These are phyloP conservation scores for Alternaria gansuensis DNA, from an alignment of 2,329 filamentous ascomycete species.

Conservation along the genomic window DNA sequence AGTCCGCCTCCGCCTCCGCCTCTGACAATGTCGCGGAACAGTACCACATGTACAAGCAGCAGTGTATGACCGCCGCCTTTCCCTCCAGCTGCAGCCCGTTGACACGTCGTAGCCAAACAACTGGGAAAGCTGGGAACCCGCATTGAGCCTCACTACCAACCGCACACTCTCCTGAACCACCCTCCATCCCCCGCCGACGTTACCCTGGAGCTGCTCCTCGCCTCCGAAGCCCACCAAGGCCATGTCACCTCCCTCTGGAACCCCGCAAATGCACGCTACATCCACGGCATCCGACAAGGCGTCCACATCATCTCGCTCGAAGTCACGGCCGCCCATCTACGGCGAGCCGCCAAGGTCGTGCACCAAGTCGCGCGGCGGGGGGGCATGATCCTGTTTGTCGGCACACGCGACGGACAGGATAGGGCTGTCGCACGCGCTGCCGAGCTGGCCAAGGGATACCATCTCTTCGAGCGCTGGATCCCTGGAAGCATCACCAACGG, in stretches of 20 bases:
- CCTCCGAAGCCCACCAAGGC: constrained; percentile 68
- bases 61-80: constrained; percentile 37
- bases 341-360: constrained; percentile 92
- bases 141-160: constrained; percentile 66
- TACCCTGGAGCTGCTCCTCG: constrained; percentile 82
- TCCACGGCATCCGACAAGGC: constrained; percentile 86
- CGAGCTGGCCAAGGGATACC: constrained; percentile 77
- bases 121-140: constrained; percentile 52
- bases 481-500: constrained; percentile 93
- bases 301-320: constrained; percentile 95
- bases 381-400: constrained; percentile 89
- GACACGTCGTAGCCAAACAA: constrained; percentile 44
- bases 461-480: constrained; percentile 92
- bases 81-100: constrained; percentile 10
- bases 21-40: constrained; percentile 50
- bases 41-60: constrained; percentile 56
- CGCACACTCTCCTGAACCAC: constrained; percentile 71
- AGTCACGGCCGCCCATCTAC: constrained; percentile 83
- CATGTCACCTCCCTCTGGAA: constrained; percentile 94
- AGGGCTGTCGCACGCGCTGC: constrained; percentile 83
- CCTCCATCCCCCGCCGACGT: constrained; percentile 82
- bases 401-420: constrained; percentile 83
- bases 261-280: constrained; percentile 91
- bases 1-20: constrained; percentile 20
- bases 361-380: constrained; percentile 83